Evolutionary conservation across 352 stramenopile species (phyloP).

Genomic region (Pythium phragmiticola): DNA sequence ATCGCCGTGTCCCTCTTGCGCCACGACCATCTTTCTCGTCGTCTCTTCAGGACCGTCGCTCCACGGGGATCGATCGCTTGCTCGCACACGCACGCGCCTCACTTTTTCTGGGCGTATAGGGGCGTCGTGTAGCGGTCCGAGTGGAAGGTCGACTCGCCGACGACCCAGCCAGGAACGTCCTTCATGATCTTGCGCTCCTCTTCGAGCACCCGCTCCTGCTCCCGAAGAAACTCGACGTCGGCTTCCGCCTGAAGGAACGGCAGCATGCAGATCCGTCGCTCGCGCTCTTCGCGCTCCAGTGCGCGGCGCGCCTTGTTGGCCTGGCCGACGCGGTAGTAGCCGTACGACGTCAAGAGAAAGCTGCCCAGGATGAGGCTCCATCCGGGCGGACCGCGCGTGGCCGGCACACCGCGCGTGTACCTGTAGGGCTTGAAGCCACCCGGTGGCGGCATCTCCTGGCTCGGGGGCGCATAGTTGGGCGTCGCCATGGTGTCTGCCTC

Average conservation of each 20-base stretch:
- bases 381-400: conserved; percentile 66
- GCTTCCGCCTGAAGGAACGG: conserved; percentile 95
- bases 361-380: conserved; percentile 77
- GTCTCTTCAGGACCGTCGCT: background rate
- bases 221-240: conserved; percentile 88
- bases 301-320: conserved; percentile 72
- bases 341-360: conserved; percentile 69
- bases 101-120: conserved; percentile 81
- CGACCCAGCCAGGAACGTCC: conserved; percentile 91
- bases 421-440: conserved; percentile 75
- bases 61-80: no score
- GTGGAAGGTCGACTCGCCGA: conserved; percentile 89
- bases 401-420: conserved; percentile 63
- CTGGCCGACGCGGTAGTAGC: conserved; percentile 77
- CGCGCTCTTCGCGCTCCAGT: conserved; percentile 82
- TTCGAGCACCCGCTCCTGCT: conserved; percentile 87
- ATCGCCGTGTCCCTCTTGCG: background rate
- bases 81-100: conserved; percentile 30
- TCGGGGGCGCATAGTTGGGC: conserved; percentile 68
- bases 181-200: conserved; percentile 96
- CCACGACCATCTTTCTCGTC: no score
- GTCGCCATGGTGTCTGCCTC: conserved; percentile 57
- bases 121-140: conserved; percentile 79
- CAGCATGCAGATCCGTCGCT: conserved; percentile 91
- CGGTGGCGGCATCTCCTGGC: conserved; percentile 83